phyloP scores from a whole-genome alignment of 768 basidiomycete species.

The Boletus patriciae region DNA sequence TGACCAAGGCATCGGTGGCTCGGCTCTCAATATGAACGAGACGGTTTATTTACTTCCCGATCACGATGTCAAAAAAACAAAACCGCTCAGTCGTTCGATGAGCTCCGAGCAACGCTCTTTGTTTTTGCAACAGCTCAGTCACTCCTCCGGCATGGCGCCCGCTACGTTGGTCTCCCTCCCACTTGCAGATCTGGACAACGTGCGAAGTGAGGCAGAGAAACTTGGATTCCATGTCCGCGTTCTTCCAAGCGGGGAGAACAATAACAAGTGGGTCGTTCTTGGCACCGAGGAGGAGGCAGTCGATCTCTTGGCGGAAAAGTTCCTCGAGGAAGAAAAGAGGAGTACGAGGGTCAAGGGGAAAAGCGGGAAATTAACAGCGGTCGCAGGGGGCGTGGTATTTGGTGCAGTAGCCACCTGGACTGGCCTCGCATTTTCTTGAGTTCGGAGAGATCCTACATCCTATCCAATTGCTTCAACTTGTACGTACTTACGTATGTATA shows the following conservation, averaged over 20 bases:
- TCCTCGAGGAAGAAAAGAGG: slow-evolving; percentile 34
- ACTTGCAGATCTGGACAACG: slow-evolving; percentile 42
- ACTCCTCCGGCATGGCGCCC: slow-evolving; percentile 35
- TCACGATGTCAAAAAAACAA: slow-evolving; percentile 12
- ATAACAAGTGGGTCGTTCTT: slow-evolving; percentile 50
- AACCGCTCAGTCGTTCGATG: slow-evolving; percentile 47
- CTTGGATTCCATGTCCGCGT: slow-evolving; percentile 46
- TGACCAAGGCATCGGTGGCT: slow-evolving; percentile 33
- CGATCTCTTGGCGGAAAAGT: slow-evolving; percentile 30
- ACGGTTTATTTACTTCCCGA: slow-evolving; percentile 28
- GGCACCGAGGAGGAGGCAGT: slow-evolving; percentile 51
- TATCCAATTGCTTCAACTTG: neutral
- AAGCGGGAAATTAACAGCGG: slow-evolving; percentile 40
- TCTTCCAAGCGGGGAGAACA: slow-evolving; percentile 31
- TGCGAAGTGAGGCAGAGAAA: slow-evolving; percentile 42
- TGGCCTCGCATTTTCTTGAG: slow-evolving; percentile 53
- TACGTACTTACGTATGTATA: neutral
- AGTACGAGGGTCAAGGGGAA: slow-evolving; percentile 15
- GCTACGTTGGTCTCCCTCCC: slow-evolving; percentile 54
- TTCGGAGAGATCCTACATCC: neutral
- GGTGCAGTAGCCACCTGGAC: slow-evolving; percentile 62
- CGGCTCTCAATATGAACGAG: slow-evolving; percentile 24
- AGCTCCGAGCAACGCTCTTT: slow-evolving; percentile 51
- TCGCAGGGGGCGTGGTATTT: slow-evolving; percentile 57
- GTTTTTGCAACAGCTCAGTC: slow-evolving; percentile 48